Evolutionary conservation across 2,329 filamentous ascomycete genomes (phyloP).

Genomic region (Pyrenophora graminea): DNA sequence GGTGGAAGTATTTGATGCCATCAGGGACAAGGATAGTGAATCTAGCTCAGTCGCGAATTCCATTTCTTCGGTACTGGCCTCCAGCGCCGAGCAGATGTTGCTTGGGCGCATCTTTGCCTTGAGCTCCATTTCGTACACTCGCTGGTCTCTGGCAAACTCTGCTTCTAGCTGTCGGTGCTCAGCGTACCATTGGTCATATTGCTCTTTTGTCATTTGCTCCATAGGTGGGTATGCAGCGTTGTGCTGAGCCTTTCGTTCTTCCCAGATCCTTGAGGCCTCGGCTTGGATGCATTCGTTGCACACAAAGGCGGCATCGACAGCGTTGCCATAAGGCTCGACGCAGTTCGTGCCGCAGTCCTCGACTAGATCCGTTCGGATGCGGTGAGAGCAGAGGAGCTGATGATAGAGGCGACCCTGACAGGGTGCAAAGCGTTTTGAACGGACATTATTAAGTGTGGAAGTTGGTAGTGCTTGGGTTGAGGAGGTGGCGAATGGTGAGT

Average conservation of each 20-base stretch:
- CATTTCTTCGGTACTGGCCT: slow-evolving; percentile 38
- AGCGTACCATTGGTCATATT: slow-evolving; percentile 40
- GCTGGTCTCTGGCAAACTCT: slow-evolving; percentile 32
- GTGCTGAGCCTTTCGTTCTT: slow-evolving; percentile 32
- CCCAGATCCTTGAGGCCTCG: slow-evolving; percentile 35
- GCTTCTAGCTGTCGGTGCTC: slow-evolving; percentile 36
- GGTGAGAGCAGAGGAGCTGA: slow-evolving; percentile 42
- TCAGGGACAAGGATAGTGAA: slow-evolving; percentile 37
- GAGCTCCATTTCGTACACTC: slow-evolving; percentile 32
- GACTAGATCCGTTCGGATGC: slow-evolving; percentile 42
- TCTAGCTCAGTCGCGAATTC: slow-evolving; percentile 40
- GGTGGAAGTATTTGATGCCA: slow-evolving; percentile 26
- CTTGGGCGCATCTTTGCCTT: slow-evolving; percentile 32
- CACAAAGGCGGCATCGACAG: slow-evolving; percentile 28
- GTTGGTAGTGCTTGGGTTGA: slow-evolving; percentile 13
- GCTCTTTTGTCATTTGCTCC: slow-evolving; percentile 36
- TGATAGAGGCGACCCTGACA: slow-evolving; percentile 45
- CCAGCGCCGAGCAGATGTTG: slow-evolving; percentile 35
- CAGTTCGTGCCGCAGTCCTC: slow-evolving; percentile 44
- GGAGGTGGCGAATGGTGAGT: slow-evolving; percentile 6
- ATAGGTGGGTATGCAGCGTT: slow-evolving; percentile 34
- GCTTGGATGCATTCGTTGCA: slow-evolving; percentile 42
- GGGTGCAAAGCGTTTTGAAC: slow-evolving; percentile 37
- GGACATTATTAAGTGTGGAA: slow-evolving; percentile 25
- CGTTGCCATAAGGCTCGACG: slow-evolving; percentile 32